Percentiles rank a stretch among this genome's conserved stretches.
Conservation (phyloP, 768 basidiomycete genomes). For the Hygrocybe coccinea region DNA sequence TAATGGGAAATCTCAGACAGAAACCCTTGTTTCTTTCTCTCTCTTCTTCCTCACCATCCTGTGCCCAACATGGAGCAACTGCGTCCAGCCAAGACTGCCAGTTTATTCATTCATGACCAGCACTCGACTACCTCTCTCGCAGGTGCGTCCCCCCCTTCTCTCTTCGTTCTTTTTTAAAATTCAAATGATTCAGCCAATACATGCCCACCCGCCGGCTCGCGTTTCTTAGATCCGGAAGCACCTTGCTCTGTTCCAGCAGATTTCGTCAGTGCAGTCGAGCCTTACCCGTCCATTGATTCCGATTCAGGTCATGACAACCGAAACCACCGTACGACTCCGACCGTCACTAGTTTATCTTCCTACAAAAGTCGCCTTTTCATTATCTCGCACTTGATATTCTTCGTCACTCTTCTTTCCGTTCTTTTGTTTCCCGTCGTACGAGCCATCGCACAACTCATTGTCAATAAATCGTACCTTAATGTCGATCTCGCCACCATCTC, state of each 20-base stretch:
- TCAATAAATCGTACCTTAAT: constrained; percentile 51
- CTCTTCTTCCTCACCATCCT: neutral
- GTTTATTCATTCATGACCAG: neutral
- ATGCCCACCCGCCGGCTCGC: constrained; percentile 28
- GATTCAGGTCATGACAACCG: neutral
- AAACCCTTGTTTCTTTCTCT: too few relatives aligned
- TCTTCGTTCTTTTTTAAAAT: neutral
- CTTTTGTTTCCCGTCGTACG: constrained; percentile 62
- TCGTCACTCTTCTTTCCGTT: constrained; percentile 62
- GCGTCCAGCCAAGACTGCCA: constrained; percentile 24
- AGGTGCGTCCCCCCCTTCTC: constrained; percentile 22
- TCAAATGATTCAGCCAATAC: constrained; percentile 29
- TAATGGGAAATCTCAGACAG: too few relatives aligned
- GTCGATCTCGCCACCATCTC: constrained; percentile 50
- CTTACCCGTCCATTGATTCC: neutral
- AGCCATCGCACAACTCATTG: constrained; percentile 61
- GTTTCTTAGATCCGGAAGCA: constrained; percentile 19
- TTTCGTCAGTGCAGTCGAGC: too few relatives aligned
- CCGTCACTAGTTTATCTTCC: constrained; percentile 35
- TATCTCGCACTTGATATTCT: constrained; percentile 46
- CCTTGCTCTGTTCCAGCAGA: constrained; percentile 16
- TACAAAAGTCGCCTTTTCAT: constrained; percentile 66
- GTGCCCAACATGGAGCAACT: neutral
- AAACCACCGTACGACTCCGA: constrained; percentile 6
- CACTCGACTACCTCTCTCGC: constrained; percentile 30